Evolutionary conservation across 2,329 filamentous ascomycete genomes (phyloP), one percentile per base, ranked within the genome.

Genomic region (Rhexocercosporidium sp.): DNA sequence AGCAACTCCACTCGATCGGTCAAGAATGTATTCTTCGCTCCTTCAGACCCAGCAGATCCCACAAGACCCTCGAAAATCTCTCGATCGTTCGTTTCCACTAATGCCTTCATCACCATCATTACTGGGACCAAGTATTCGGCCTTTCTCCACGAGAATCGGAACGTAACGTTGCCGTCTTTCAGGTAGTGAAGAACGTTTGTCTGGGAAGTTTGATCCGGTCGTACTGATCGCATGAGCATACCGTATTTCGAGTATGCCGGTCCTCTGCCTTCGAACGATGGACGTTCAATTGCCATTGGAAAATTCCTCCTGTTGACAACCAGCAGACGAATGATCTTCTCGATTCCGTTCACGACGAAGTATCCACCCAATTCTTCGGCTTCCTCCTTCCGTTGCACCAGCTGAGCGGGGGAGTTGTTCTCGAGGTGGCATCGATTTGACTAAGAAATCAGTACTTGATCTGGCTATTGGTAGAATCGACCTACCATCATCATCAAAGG

Each of bases 181-280:
- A 99, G 87, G 79, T 98, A 99, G 81, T 99, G 96, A 59, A 99
- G 85, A 39, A 97, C 94, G 76, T 98, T 99, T 44, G 95, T 98
- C 80, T 98, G 95, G 34, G 94, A 97, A 9, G 95, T 97, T 81
- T 99, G 94, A 80, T 99, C 96, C n/a, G 94, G 94, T 66, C 96
- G 89, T 64, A 97, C 94, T 2, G 91, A 96, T 81, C 96, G 90
- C 72, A 97, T 89, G 75, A 97, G 92, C 66, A 98, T 92, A 84
- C 94, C 96, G 76, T 89, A 96, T 66, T 92, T 91, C 12, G 94
- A 96, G 81, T 97, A 99, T 69, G 92, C 87, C 22, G 90, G 85
- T 44, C 96, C 96, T 82, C 96, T 90, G 75, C 93, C 94, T 71
- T 88, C 86, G 82, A 98, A 99, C 73, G 94, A 97, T 59, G 91